These are phyloP conservation scores for Acanthamoeba sp. DNA, from an alignment of 208 protist species.

Conservation along the genomic window DNA sequence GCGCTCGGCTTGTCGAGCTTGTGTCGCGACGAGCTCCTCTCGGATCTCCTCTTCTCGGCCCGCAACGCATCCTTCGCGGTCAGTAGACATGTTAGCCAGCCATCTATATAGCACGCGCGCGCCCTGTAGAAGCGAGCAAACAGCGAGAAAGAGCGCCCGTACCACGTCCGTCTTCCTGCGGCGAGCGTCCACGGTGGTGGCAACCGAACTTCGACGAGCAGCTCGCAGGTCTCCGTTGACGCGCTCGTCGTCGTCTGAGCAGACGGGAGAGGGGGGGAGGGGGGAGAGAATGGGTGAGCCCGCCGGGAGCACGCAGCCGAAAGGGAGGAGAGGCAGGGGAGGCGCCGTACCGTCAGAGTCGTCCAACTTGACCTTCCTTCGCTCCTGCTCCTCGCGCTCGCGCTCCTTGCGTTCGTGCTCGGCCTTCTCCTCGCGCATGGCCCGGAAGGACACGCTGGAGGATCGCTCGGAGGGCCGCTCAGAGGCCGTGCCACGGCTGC, in stretches of 20 bases:
- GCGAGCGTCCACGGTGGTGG: conserved; percentile 11
- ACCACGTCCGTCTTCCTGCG: conserved; percentile 23
- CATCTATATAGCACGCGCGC: not conserved
- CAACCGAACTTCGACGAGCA: not conserved
- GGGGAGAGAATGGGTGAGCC: not conserved
- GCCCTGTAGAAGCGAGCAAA: not conserved
- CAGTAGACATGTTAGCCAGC: not conserved
- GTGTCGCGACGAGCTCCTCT: conserved; percentile 5
- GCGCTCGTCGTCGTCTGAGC: not conserved
- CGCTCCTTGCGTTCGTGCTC: not conserved
- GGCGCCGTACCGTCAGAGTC: not conserved
- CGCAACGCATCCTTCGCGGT: not conserved
- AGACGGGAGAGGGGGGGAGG: not conserved
- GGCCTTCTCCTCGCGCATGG: conserved; percentile 23
- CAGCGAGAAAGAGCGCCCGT: not conserved
- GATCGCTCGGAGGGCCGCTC: not conserved
- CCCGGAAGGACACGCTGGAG: conserved; percentile 2
- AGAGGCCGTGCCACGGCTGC: not conserved
- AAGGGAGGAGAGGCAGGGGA: not conserved
- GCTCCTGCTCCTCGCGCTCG: not conserved
- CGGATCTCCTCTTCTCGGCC: conserved; percentile 17
- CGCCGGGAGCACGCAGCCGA: not conserved
- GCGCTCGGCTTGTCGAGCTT: conserved; percentile 18
- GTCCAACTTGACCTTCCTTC: not conserved
- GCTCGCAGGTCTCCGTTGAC: not conserved